Evolutionary conservation across 169 alveolate genomes (phyloP), one percentile per base, ranked within the genome.

Genomic region (Plasmodium relictum): DNA sequence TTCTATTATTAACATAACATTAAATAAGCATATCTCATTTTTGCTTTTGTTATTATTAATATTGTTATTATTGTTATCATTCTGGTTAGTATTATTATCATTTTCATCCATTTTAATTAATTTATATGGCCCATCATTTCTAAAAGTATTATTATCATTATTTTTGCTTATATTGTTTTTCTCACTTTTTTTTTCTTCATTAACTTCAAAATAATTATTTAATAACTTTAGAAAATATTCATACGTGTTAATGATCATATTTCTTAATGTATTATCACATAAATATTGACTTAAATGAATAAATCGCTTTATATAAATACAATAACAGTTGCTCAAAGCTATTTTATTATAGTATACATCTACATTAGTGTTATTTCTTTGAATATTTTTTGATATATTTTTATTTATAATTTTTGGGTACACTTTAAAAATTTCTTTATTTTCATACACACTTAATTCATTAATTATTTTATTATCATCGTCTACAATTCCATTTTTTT

Each of bases 281-380:
- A 78, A 18, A 44, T 78, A 78, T 24, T 78, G 89, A 54, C 89
- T 45, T 42, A 78, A 0, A 10, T 50, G 89, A 45, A 78, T 78
- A 69, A 65, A 78, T 5, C 56, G 63, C 14, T 78, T 78, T 12
- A 78, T 45, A 42, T 78, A 78, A 8, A 78, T 42, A 39, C 78
- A 20, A 16, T 78, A 78, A 42, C 89, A 78, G 44, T 56, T 63
- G 16, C 70, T 78, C 10, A 78, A 42, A 7, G 89, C 89, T 20
- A 78, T 63, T 44, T 50, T 63, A 58, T 78, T 78, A 44, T 78
- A 78, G 22, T 78, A 78, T 7, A 78, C 42, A 44, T 78, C 66
- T 66, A 78, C 50, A 22, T 48, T 26, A 7, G 41, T 52, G 1
- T 9, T 24, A 14, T 26, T 14, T 18, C 31, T 52, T 20, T 52